Evolutionary conservation across 345 rosid genomes (phyloP).

Genomic region (Hibiscus tridactylites): DNA sequence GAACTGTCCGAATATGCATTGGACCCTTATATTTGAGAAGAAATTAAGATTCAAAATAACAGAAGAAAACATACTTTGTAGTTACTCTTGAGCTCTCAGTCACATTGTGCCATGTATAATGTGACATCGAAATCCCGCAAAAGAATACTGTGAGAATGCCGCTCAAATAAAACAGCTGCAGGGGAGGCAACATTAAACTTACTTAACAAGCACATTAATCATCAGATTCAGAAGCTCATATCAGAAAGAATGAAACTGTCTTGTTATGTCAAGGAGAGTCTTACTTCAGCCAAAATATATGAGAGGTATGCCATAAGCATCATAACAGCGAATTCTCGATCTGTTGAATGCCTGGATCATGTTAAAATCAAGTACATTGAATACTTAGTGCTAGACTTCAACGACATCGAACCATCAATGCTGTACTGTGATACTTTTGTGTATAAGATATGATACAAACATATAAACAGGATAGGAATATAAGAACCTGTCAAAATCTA

Average conservation of each 20-base stretch:
- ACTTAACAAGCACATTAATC: neutral
- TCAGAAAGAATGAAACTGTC: constrained; percentile 7
- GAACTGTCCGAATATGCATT: neutral
- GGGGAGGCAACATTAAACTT: neutral
- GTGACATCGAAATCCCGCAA: constrained; percentile 91
- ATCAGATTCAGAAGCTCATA: neutral
- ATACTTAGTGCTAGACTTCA: neutral
- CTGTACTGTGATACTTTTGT: neutral
- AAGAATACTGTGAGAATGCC: constrained; percentile 86
- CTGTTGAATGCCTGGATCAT: constrained; percentile 73
- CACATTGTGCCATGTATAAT: constrained; percentile 92
- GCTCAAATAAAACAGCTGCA: constrained; percentile 73
- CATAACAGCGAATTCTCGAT: constrained; percentile 84
- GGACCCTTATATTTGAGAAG: neutral
- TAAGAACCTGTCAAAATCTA: neutral
- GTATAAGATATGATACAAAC: neutral
- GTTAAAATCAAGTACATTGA: constrained; percentile 6
- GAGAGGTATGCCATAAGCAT: constrained; percentile 90
- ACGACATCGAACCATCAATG: neutral
- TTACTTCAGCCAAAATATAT: constrained; percentile 78
- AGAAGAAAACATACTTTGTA: constrained; percentile 43
- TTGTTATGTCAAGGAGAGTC: constrained; percentile 7
- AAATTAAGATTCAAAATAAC: neutral
- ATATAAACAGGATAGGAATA: neutral
- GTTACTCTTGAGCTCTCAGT: constrained; percentile 86